These are phyloP conservation scores for Juglanconis sp. DNA, from an alignment of 2,329 filamentous ascomycete species.

Conservation along the genomic window DNA sequence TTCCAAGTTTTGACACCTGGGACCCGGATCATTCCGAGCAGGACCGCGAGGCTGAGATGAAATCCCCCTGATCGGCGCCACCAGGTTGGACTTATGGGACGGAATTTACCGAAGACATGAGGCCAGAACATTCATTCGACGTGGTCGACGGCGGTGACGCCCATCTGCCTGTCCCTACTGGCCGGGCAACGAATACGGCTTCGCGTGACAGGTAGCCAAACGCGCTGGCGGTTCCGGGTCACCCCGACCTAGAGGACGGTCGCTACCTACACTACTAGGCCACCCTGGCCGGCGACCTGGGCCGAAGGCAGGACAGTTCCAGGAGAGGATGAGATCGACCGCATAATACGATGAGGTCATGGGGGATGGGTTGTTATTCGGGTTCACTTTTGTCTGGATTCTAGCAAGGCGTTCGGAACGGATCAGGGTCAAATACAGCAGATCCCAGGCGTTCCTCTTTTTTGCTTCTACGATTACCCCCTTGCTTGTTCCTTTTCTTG, in stretches of 20 bases:
- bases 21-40: slow-evolving; percentile 44
- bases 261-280: neutral
- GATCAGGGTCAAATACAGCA: slow-evolving; percentile 5
- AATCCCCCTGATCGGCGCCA: slow-evolving; percentile 26
- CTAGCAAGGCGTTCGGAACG: slow-evolving; percentile 14
- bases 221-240: neutral
- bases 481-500: neutral
- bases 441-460: slow-evolving; percentile 7
- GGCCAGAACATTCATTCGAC: neutral
- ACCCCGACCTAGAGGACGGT: neutral
- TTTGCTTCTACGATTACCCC: neutral
- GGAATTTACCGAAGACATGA: neutral
- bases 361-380: slow-evolving; percentile 1
- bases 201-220: neutral
- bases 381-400: neutral
- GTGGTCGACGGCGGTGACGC: neutral
- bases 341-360: slow-evolving; percentile 16
- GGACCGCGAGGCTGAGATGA: slow-evolving; percentile 34
- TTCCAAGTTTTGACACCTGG: slow-evolving; percentile 70
- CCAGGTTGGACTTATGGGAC: slow-evolving; percentile 1
- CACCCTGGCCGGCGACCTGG: neutral
- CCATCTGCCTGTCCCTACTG: neutral
- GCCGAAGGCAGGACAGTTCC: neutral
- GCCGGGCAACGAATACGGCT: neutral
- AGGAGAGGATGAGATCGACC: neutral